These are phyloP conservation scores for Handroanthus guayacan DNA, from an alignment of 257 asterid genomes.

Conservation along the genomic window DNA sequence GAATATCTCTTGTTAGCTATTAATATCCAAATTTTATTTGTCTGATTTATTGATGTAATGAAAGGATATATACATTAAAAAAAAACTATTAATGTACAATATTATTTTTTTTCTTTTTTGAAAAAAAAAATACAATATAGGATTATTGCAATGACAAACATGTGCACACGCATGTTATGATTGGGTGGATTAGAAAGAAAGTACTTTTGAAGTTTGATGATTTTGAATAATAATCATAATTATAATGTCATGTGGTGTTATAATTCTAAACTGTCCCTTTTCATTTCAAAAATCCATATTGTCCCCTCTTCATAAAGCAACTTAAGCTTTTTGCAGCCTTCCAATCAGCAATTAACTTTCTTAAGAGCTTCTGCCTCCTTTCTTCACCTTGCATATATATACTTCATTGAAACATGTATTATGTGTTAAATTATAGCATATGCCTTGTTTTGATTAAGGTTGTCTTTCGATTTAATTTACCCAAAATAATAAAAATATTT, in stretches of 20 bases:
- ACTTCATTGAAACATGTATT: neutral
- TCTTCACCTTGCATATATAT: conserved; percentile 3
- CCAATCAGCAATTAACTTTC: conserved; percentile 39
- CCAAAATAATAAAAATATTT: neutral
- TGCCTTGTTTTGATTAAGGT: conserved; percentile 1
- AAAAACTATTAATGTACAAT: no score
- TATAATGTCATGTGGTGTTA: conserved; percentile 43
- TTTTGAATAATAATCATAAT: conserved; percentile 16
- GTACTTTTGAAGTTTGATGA: conserved; percentile 33
- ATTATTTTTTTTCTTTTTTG: no score
- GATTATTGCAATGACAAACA: conserved; percentile 29
- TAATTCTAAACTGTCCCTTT: conserved; percentile 48
- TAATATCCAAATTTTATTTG: no score
- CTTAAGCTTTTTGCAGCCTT: conserved; percentile 48
- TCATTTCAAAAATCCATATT: conserved; percentile 38
- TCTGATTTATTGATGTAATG: no score
- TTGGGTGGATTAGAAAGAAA: conserved; percentile 30
- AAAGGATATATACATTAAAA: no score
- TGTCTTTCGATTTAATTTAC: neutral
- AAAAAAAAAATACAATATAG: no score
- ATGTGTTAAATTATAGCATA: neutral
- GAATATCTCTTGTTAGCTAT: no score
- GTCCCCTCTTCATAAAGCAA: conserved; percentile 59
- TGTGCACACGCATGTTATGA: conserved; percentile 43
- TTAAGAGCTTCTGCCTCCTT: conserved; percentile 30